Evolutionary conservation across 805 yeast species (phyloP), one percentile per base, ranked within the genome.

Genomic region (Pichia phayaonensis): DNA sequence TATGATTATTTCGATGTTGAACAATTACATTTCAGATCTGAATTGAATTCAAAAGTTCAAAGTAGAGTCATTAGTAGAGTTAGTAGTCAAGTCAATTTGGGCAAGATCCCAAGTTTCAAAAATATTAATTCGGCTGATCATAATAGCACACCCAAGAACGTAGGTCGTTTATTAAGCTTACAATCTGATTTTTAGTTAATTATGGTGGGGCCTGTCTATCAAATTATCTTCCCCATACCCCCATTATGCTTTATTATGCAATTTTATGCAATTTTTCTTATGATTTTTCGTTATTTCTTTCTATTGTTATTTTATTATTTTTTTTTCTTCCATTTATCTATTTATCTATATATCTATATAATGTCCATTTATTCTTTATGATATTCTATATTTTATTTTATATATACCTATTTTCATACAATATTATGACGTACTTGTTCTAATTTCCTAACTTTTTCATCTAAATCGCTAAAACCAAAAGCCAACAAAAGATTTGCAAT

Each of bases 1-100:
- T 79, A 79, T 57, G 83, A 81, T 40, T 79, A 78, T 56, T 79
- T 79, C 54, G 83, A 79, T 60, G 76, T 78, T 64, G 80, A 77
- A 2, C 80, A 77, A 15, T 71, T 78, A 42, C 74, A 72, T 42
- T 67, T 72, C 24, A 70, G 80, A 57, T 76, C 81, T 1, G 70
- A 57, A 16, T 24, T 59, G 15, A 56, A 54, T 27, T 63, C 70
- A 4, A 60, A 57, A n/a, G 49, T 54, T 34, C 62, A 57, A 31
- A 61, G 68, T 45, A 58, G 61, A 38, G 48, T 55, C 1, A 52
- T 63, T 7, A 58, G 67, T 11, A 59, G 70, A 44, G 61, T 59
- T 11, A 59, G 36, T 23, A 52, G 57, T 47, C 47, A 44, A 26
- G 47, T 48, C 23, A 54, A 56, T 39, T 15, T 56, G 8, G 49